Base-by-base conservation (phyloP, 2,329 filamentous ascomycete species). In the Diaporthe nobilis region DNA sequence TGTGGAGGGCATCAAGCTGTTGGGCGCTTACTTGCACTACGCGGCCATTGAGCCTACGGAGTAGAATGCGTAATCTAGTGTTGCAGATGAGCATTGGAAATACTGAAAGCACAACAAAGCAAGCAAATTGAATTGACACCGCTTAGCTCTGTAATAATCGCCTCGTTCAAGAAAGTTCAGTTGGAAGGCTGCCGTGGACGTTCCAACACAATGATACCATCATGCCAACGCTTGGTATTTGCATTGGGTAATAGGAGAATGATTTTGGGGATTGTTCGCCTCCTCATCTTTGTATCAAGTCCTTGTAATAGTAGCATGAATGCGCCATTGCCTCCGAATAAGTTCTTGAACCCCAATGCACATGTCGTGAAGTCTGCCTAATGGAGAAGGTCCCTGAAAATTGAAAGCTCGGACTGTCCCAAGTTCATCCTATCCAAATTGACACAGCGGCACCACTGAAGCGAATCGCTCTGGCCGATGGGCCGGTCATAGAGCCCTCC, bases 21-120 rank as follows among this genome's bases (percentile, higher is more conserved):
- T 99, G 75, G 97, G 97, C 65, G 94, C 96, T 4, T 99, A 99
- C 84, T 87, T 99, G 82, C 96, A 98, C 87, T 98, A 98, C 81
- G 95, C 98, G 79, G 95, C 96, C 2, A 95, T 96, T 83, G 97
- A 99, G 89, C 92, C 94, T 53, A 92, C 63, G 22, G 28, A 71
- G 53, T 75, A 76, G 61, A 17, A 8, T 9, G n/a, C 47, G n/a
- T 39, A 39, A 6, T 8, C 22, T 55, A 28, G 65, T n/a, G 55
- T 70, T 70, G 31, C 20, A 22, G 3, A 53, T 55, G 34, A 55
- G 31, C 9, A 39, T 55, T 39, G 47, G 13, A 13, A 7, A 55
- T 28, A 42, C 9, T 7, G 65, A 42, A 53, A 55, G 31, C 15
- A 42, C 28, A 34, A 6, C 15, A 12, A 6, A 70, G 47, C n/a